Base-by-base conservation (phyloP, 139 green algal species). In the Volvox reticuliferus region DNA sequence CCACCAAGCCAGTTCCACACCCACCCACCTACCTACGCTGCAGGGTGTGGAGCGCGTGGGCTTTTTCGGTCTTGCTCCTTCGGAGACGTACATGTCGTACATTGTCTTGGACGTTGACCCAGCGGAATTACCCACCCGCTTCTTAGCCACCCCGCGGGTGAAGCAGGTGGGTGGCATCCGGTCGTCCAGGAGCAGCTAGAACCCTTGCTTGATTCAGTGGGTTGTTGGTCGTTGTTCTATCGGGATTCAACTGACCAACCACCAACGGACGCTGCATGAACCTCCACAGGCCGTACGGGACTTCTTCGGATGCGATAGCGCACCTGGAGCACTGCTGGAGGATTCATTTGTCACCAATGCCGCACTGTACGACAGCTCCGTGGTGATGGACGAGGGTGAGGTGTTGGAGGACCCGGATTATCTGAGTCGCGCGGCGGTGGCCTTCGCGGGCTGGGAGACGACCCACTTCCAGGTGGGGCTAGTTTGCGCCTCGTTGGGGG, bases 401-500 rank as follows among this genome's bases (percentile, higher is more conserved):
- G 67, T 13, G 67, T 68, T 89, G 83, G 35, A 17, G 21, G 68
- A 80, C 36, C 5, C 67, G 12, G 83, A 89, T 28, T 89, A 89
- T 65, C 9, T 68, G 67, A 37, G 24, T 13, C 83, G 83, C 6
- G 5, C n/a, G 83, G 36, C 28, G 22, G 21, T 67, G 30, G 67
- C 26, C 1, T 89, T 89, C 37, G 0, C 36, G 36, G 83, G 83
- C 36, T 89, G 83, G 83, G 83, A 89, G 83, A 81, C 68, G n/a
- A 81, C 83, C 16, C 83, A 89, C 83, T 89, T 89, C 83, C 83
- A 89, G 83, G 83, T 89, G 35, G 24, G 65, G 44, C 44, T 55
- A 9, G 44, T 55, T 55, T 9, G 44, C 44, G 44, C n/a, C n/a
- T n/a, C n/a, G n/a, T n/a, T n/a, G n/a, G n/a, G n/a, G n/a, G n/a